phyloP scores from a whole-genome alignment of 2,329 filamentous ascomycete species.

The Incumbomyces delicatus region DNA sequence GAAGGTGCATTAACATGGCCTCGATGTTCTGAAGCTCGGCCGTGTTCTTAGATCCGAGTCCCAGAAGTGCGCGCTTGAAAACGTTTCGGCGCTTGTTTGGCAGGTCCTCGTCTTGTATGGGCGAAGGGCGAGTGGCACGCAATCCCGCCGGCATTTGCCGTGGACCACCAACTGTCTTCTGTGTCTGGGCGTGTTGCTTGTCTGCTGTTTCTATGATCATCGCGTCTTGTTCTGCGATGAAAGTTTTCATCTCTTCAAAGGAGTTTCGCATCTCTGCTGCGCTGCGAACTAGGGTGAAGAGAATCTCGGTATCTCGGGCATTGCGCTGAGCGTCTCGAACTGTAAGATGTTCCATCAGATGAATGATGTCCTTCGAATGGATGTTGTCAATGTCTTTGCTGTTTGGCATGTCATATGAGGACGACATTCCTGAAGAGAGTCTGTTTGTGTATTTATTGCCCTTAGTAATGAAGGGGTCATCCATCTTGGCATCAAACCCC shows the following conservation, averaged over 20 bases:
- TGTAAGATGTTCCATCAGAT: conserved; percentile 96
- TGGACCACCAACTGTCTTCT: conserved; percentile 74
- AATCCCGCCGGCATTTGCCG: conserved; percentile 63
- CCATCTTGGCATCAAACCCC: conserved; percentile 24
- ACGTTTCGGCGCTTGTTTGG: conserved; percentile 79
- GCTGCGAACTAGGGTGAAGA: conserved; percentile 85
- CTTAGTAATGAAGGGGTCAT: conserved; percentile 58
- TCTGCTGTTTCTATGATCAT: conserved; percentile 80
- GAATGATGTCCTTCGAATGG: conserved; percentile 91
- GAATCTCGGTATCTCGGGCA: conserved; percentile 89
- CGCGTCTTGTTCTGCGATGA: conserved; percentile 82
- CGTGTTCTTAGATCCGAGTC: conserved; percentile 74
- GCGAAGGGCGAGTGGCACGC: conserved; percentile 36
- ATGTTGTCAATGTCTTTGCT: conserved; percentile 84
- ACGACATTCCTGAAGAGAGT: conserved; percentile 88
- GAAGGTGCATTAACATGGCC: conserved; percentile 81
- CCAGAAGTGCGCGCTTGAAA: conserved; percentile 89
- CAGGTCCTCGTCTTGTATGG: conserved; percentile 45
- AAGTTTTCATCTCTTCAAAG: conserved; percentile 88
- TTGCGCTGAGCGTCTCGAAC: conserved; percentile 94
- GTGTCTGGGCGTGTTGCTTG: conserved; percentile 76
- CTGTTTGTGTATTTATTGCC: conserved; percentile 63
- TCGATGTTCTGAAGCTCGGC: conserved; percentile 84
- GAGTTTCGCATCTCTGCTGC: conserved; percentile 95
- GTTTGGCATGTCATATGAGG: conserved; percentile 80